Base-by-base conservation (phyloP, 371 early-diverging fungal genomes). In the Massospora cicadina region DNA sequence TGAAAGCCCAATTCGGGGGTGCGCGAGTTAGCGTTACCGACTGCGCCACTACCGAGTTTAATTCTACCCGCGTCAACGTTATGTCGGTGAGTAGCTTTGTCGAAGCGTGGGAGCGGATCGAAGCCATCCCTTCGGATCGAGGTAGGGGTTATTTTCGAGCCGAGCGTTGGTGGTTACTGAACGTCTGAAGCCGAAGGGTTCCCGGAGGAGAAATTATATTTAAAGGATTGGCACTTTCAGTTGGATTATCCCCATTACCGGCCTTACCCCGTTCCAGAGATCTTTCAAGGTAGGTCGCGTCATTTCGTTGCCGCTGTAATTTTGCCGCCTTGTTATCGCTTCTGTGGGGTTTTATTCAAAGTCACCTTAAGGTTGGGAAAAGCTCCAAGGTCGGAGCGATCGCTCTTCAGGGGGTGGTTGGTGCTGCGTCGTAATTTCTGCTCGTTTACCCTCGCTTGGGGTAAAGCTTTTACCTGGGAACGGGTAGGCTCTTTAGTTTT, bases 151-250 rank as follows among this genome's bases (percentile, higher is more conserved):
- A n/a, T n/a, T n/a, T n/a, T n/a, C n/a, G n/a, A n/a, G n/a, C n/a
- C n/a, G n/a, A 43, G 17, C 5, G 17, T 43, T 43, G 17, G 17
- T 10, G 5, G 17, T 43, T 43, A 10, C 43, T 43, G 17, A 43
- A 43, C 43, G 5, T 17, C 43, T 43, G 10, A 43, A 17, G n/a
- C n/a, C 43, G 5, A 17, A 43, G 43, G 17, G 17, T 43, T 43
- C 17, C 43, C 43, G 10, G 10, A 43, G 17, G 17, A 43, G 43
- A 43, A 43, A 43, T 10, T 43, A 10, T 88, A 88, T 65, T 72
- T 82, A 54, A 88, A 88, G 67, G 88, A 88, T 66, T 83, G 83
- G 76, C 88, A 88, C 65, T 79, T 86, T 70, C 71, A 73, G 0
- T 70, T 69, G 25, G 71, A 76, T 2, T 78, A 76, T 59, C 82